Conservation (phyloP, 2,329 filamentous ascomycete genomes). For the Niveomyces coronatus region DNA sequence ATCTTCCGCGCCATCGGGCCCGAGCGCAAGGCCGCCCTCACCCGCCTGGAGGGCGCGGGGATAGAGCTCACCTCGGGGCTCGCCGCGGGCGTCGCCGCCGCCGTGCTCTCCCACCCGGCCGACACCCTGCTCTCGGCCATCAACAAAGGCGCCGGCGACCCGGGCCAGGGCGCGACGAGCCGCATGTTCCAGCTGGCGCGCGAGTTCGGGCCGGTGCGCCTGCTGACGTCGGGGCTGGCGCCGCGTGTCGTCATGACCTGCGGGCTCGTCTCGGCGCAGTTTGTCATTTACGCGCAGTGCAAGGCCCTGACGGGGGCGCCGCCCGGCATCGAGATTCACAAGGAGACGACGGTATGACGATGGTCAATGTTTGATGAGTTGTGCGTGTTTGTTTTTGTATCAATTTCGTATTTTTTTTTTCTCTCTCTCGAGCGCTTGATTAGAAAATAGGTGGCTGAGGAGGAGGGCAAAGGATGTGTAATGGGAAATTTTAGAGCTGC, state of each 20-base stretch:
- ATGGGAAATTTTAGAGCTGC: no score
- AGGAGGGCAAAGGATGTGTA: no score
- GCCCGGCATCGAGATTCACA: constrained; percentile 42
- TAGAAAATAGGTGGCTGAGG: no score
- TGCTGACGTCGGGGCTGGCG: constrained; percentile 37
- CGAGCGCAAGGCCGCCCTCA: constrained; percentile 55
- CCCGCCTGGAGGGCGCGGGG: constrained; percentile 62
- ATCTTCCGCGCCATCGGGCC: constrained; percentile 61
- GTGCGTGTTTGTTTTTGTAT: no score
- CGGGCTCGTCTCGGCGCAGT: constrained; percentile 41
- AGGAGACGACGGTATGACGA: constrained; percentile 25
- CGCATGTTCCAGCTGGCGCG: constrained; percentile 41
- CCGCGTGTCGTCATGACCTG: constrained; percentile 45
- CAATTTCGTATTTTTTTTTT: no score
- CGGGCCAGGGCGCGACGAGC: constrained; percentile 35
- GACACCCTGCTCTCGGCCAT: constrained; percentile 52
- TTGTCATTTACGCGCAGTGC: constrained; percentile 46
- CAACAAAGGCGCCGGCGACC: constrained; percentile 43
- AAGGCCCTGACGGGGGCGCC: constrained; percentile 42
- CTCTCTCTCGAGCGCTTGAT: no score
- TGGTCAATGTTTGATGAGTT: no score
- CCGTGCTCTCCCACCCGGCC: constrained; percentile 80
- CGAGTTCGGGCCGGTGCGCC: constrained; percentile 39
- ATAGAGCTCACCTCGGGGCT: constrained; percentile 82
- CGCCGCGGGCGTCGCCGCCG: constrained; percentile 79